Base-by-base conservation (phyloP, 306 rosid genomes). In the Prinsepia uniflora region DNA sequence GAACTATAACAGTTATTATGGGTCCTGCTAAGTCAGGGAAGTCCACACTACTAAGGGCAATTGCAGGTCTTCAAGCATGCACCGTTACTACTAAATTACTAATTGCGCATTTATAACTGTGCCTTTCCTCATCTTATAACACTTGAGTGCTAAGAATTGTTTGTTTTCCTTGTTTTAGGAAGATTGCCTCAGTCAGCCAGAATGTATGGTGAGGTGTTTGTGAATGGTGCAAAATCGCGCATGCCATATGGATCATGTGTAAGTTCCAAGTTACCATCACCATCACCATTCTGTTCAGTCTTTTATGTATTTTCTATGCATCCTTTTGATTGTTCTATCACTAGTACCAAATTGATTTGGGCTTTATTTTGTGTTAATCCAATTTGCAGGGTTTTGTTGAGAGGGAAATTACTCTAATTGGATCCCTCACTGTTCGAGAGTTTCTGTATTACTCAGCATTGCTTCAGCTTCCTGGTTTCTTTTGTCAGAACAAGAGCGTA, bases 1-100 rank as follows among this genome's bases (percentile, higher is more conserved):
- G 96, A 53, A 91, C 97, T 20, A 89, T 95, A 94, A 91, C 99
- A 0, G 96, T 95, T 41, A 87, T 95, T 42, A 95, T 95, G 99
- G 99, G 99, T 62, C 99, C 99, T 42, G 92, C 96, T 65, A 95
- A 85, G 75, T 91, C 99, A 3, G 99, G 99, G 63, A 95, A 95
- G 74, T 86, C 99, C 62, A 91, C 99, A 0, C 88, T 95, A 36
- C 84, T 95, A 65, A 81, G 90, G 78, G 97, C 97, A 48, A 72
- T 95, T 82, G 86, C 97, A 87, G 99, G 99, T 95, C 43, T 79
- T 67, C 46, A 71, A 75, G 72, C 79, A 61, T 57, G 17, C 68
- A 34, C 75, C 63, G 8, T 68, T 15, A 57, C 61, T 76, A 64
- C 71, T 22, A 63, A 72, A 53, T 74, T 72, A 60, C 76, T 22